phyloP scores from a whole-genome alignment of 768 basidiomycete genomes.

The Filobasidium floriforme region DNA sequence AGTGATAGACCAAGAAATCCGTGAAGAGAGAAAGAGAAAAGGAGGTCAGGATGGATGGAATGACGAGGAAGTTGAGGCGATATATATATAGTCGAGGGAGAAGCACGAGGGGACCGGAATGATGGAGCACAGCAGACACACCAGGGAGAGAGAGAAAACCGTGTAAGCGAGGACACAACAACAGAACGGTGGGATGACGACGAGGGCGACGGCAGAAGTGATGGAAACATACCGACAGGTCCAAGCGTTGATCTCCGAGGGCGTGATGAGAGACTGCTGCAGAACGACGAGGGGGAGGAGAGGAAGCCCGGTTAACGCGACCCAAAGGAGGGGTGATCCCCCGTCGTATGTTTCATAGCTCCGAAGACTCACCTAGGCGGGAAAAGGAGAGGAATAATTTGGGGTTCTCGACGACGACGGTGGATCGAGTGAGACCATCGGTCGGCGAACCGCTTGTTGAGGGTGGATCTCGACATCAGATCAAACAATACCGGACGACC shows the following conservation, averaged over 20 bases:
- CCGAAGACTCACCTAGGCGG: background rate
- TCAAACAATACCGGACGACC: too few species aligned
- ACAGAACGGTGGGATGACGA: background rate
- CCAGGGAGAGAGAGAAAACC: background rate
- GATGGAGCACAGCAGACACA: background rate
- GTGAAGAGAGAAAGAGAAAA: background rate
- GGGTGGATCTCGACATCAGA: too few species aligned
- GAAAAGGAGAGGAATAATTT: background rate
- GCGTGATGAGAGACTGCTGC: background rate
- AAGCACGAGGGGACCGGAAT: background rate
- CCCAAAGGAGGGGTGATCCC: slow-evolving; percentile 1
- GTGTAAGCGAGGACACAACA: background rate
- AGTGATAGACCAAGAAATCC: background rate
- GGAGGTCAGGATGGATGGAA: background rate
- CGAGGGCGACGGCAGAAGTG: background rate
- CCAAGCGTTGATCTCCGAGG: background rate
- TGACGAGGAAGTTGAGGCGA: background rate
- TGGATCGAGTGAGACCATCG: too few species aligned
- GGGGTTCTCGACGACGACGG: too few species aligned
- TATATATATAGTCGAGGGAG: background rate
- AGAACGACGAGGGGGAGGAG: background rate
- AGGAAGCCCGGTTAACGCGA: background rate
- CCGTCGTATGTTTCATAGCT: background rate
- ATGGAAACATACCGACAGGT: background rate
- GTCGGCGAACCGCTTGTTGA: too few species aligned